A percentile compares a stretch with the other conserved stretches of the same genome.
Conservation (phyloP, 2,329 filamentous ascomycete genomes). For the Metarhizium rileyi region DNA sequence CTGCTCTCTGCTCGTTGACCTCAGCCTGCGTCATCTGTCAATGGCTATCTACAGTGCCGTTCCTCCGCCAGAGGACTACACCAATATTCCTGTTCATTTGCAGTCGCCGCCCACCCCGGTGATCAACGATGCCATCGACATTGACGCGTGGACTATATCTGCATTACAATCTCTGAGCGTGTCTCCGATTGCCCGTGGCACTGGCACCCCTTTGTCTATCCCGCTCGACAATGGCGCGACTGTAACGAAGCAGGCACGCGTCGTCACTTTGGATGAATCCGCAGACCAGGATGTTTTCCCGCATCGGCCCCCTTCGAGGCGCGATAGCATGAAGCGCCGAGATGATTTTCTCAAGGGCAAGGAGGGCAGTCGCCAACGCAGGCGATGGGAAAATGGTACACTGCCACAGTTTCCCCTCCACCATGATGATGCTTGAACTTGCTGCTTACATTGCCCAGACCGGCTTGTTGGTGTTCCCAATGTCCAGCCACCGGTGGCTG, state of each 20-base stretch:
- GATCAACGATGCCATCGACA: conserved; percentile 34
- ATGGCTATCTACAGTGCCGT: conserved; percentile 47
- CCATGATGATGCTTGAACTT: background rate
- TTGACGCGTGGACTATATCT: conserved; percentile 57
- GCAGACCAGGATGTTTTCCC: conserved; percentile 24
- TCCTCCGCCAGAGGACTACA: conserved; percentile 32
- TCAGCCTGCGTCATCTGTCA: background rate
- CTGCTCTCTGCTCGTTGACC: background rate
- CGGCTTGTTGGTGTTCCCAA: conserved; percentile 80
- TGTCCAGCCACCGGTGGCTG: conserved; percentile 68
- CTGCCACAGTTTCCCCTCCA: background rate
- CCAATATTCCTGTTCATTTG: conserved; percentile 11
- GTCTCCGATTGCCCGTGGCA: conserved; percentile 46
- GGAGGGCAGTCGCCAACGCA: conserved; percentile 75
- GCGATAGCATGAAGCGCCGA: conserved; percentile 50
- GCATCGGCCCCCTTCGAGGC: conserved; percentile 35
- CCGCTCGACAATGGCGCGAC: conserved; percentile 54
- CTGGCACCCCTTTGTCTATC: conserved; percentile 59
- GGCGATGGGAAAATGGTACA: conserved; percentile 95
- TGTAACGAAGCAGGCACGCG: conserved; percentile 7
- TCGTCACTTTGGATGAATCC: conserved; percentile 12
- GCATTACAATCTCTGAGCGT: conserved; percentile 47
- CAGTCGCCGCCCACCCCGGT: conserved; percentile 16
- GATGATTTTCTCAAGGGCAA: conserved; percentile 80
- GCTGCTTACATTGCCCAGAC: conserved; percentile 41